Conservation (phyloP, 495 filamentous ascomycete genomes). For the Xylona heveae region DNA sequence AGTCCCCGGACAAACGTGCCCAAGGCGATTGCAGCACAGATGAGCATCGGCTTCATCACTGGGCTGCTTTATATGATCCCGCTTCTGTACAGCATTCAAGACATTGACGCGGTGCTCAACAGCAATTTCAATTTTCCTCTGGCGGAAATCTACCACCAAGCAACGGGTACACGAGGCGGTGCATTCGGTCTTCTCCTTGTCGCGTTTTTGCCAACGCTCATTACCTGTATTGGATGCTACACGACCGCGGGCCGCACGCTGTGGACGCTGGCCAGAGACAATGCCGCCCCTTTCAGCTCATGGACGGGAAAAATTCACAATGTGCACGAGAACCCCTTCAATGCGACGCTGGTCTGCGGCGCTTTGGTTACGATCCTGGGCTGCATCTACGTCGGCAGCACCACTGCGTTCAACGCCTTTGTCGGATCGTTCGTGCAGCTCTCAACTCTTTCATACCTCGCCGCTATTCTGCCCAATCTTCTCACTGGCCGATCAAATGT, state of each 20-base stretch:
- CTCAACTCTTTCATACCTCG: conserved; percentile 48
- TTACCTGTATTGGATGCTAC: conserved; percentile 14
- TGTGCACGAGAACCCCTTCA: conserved; percentile 38
- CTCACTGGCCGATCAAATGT: conserved; percentile 41
- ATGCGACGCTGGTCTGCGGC: conserved; percentile 43
- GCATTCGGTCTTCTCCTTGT: conserved; percentile 19
- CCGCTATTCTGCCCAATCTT: conserved; percentile 56
- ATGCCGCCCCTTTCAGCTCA: conserved; percentile 28
- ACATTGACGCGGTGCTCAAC: conserved; percentile 28
- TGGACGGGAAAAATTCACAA: conserved; percentile 25
- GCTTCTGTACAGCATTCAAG: conserved; percentile 26
- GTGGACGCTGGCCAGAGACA: conserved; percentile 21
- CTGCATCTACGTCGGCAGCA: conserved; percentile 50
- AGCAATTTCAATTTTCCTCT: conserved; percentile 16
- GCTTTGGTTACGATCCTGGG: conserved; percentile 42
- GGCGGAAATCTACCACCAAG: conserved; percentile 19
- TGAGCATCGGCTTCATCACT: conserved; percentile 16
- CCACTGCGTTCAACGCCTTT: conserved; percentile 56
- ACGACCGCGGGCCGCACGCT: conserved; percentile 18
- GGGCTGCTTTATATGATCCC: conserved; percentile 22
- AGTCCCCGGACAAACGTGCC: conserved; percentile 18
- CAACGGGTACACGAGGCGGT: conserved; percentile 15
- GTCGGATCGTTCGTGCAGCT: conserved; percentile 58
- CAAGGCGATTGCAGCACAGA: conserved; percentile 21
- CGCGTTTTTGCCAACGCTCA: conserved; percentile 15